Percentiles rank a stretch among this genome's conserved stretches.
These are phyloP conservation scores for Royoungia palumana DNA, from an alignment of 768 basidiomycete species.

Conservation along the genomic window DNA sequence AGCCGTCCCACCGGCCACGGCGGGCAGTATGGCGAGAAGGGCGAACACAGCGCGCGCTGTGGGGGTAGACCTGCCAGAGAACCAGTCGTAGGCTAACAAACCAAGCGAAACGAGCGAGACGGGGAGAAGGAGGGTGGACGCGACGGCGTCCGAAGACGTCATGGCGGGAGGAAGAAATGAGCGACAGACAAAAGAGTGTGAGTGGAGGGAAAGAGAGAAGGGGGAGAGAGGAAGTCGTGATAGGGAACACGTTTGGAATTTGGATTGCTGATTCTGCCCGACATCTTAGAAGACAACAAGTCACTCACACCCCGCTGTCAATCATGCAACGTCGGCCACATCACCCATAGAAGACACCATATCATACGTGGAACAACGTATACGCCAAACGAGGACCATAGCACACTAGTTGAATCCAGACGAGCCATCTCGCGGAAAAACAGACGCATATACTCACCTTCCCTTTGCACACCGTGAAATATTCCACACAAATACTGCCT, in stretches of 20 bases:
- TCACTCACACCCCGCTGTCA: constrained; percentile 4
- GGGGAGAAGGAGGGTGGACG: constrained; percentile 25
- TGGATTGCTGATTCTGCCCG: constrained; percentile 13
- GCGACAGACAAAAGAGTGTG: constrained; percentile 18
- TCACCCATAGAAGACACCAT: not conserved
- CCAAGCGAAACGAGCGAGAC: constrained; percentile 20
- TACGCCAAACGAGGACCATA: too few species aligned
- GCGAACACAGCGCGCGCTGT: constrained; percentile 8
- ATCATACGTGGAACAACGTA: too few species aligned
- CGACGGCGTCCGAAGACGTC: constrained; percentile 25
- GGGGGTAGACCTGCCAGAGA: constrained; percentile 6
- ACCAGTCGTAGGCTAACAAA: constrained; percentile 9
- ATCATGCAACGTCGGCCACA: not conserved
- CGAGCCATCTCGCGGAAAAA: too few species aligned
- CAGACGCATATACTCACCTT: too few species aligned
- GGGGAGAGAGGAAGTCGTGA: not conserved
- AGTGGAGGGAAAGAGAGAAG: constrained; percentile 4
- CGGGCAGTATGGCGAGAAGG: constrained; percentile 24
- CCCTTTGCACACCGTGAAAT: too few species aligned
- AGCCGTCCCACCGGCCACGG: constrained; percentile 20
- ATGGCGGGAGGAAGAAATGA: constrained; percentile 16
- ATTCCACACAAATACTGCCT: too few species aligned
- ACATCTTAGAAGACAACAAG: constrained; percentile 11
- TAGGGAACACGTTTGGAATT: constrained; percentile 14
- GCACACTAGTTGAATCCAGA: too few species aligned